Percentiles rank a stretch among this genome's conserved stretches.
phyloP scores from a whole-genome alignment of 257 asterid genomes.

The Verbena officinalis region DNA sequence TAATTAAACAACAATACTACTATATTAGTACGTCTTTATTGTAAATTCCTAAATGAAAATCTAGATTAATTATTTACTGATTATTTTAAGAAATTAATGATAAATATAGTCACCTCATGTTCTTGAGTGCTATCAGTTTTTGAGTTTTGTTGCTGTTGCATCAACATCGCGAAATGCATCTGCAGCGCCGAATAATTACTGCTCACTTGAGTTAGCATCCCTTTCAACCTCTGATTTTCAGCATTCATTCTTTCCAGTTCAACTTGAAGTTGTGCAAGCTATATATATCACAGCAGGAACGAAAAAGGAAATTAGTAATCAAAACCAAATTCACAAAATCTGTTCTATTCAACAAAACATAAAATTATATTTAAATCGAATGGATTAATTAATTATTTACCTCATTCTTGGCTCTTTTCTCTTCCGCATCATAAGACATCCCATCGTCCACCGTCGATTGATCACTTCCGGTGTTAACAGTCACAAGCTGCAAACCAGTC shows the following conservation, averaged over 20 bases:
- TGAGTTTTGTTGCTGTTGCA: constrained; percentile 43
- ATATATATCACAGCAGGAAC: neutral
- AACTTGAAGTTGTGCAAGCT: constrained; percentile 65
- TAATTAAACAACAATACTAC: neutral
- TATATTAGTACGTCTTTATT: no score
- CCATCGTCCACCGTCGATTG: constrained; percentile 85
- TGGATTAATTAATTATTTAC: constrained; percentile 40
- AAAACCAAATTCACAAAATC: neutral
- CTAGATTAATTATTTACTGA: no score
- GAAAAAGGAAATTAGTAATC: neutral
- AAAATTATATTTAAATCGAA: neutral
- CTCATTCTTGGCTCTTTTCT: constrained; percentile 61
- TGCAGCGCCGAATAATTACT: constrained; percentile 61
- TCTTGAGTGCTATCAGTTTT: constrained; percentile 30
- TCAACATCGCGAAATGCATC: constrained; percentile 56
- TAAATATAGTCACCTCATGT: constrained; percentile 36
- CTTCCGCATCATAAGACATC: constrained; percentile 48
- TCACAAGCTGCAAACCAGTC: constrained; percentile 94
- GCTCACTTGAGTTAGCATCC: constrained; percentile 71
- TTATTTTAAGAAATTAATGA: no score
- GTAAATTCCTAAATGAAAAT: no score
- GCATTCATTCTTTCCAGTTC: constrained; percentile 64
- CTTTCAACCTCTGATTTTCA: constrained; percentile 76
- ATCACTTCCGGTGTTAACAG: constrained; percentile 75
- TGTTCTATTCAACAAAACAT: neutral